Evolutionary conservation across 192 early-diverging fungal genomes (phyloP), one percentile per base, ranked within the genome.

Genomic region (Pilaira anomala): DNA sequence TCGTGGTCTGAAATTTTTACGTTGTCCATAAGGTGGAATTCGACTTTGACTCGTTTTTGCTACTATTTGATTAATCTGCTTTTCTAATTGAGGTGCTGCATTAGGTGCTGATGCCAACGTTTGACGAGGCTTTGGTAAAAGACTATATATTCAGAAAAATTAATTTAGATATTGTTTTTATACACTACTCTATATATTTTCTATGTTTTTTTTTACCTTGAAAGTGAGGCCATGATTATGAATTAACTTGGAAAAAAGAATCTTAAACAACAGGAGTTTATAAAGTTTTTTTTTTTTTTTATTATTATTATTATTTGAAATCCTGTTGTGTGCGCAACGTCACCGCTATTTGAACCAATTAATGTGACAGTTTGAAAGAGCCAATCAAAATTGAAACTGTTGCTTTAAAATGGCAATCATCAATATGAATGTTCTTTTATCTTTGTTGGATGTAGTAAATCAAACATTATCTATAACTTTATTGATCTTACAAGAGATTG

Each of bases 1-100:
- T 62, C 86, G 83, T 60, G 96, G 96, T 57, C 85, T 83, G 76
- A 84, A 98, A 33, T 83, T 87, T 44, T 78, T 40, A 48, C 96
- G 88, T 49, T 88, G 68, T 13, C 96, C 92, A 60, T 96, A 94
- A 19, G 87, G 80, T 5, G 96, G 96, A 28, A 70, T 63, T 19
- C 55, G 57, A 29, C 61, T 62, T 24, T 42, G 57, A 42, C 24
- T 55, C 6, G 54, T 48, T 60, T 48, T 57, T 11, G 68, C 28
- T 30, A 63, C 66, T 24, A 70, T 57, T 36, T 72, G 68, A 29
- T 72, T 73, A 42, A 65, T 71, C 40, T 67, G 59, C n/a, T 69
- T 65, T 48, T 76, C 69, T 36, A 63, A 56, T 36, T 67, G 58
- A 51, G 61, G 42, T 55, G 60, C 25, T 62, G 59, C 42, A 44